A percentile compares a stretch with the other conserved stretches of the same genome.
These are phyloP conservation scores for Lipomyces yamadae DNA, from an alignment of 805 yeast species.

Conservation along the genomic window DNA sequence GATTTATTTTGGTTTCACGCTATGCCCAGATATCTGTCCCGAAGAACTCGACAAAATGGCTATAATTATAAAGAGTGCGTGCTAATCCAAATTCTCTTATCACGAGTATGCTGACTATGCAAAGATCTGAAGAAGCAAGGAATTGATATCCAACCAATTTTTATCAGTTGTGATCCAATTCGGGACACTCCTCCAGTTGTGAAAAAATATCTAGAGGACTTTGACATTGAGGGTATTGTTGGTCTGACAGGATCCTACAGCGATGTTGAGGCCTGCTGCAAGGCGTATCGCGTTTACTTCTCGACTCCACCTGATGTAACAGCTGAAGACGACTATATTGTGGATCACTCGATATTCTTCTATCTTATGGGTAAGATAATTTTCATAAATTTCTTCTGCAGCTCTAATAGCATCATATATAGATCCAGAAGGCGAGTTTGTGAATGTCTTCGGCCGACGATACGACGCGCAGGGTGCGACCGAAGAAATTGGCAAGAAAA, in stretches of 20 bases:
- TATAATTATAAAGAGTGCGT: slow-evolving; percentile 59
- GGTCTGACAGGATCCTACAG: slow-evolving; percentile 94
- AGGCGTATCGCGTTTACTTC: slow-evolving; percentile 89
- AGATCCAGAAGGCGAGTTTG: slow-evolving; percentile 95
- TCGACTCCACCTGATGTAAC: slow-evolving; percentile 95
- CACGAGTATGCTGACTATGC: background rate
- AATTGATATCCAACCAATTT: slow-evolving; percentile 77
- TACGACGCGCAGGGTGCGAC: slow-evolving; percentile 79
- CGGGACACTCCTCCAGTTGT: slow-evolving; percentile 87
- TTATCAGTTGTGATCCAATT: slow-evolving; percentile 96
- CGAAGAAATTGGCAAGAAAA: slow-evolving; percentile 73
- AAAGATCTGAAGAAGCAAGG: slow-evolving; percentile 59
- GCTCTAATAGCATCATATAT: background rate
- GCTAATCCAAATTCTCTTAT: background rate
- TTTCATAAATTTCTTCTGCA: background rate
- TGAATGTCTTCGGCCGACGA: slow-evolving; percentile 93
- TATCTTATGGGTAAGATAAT: slow-evolving; percentile 66
- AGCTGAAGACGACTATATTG: slow-evolving; percentile 95
- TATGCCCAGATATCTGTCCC: slow-evolving; percentile 98
- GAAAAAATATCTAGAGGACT: slow-evolving; percentile 81
- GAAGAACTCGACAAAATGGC: slow-evolving; percentile 95
- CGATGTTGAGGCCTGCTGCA: slow-evolving; percentile 81
- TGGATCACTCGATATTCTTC: slow-evolving; percentile 96
- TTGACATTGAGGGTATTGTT: slow-evolving; percentile 77
- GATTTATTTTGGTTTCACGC: slow-evolving; percentile 94